phyloP scores from a whole-genome alignment of 2,329 filamentous ascomycete genomes.

The Pseudogymnoascus sp. region DNA sequence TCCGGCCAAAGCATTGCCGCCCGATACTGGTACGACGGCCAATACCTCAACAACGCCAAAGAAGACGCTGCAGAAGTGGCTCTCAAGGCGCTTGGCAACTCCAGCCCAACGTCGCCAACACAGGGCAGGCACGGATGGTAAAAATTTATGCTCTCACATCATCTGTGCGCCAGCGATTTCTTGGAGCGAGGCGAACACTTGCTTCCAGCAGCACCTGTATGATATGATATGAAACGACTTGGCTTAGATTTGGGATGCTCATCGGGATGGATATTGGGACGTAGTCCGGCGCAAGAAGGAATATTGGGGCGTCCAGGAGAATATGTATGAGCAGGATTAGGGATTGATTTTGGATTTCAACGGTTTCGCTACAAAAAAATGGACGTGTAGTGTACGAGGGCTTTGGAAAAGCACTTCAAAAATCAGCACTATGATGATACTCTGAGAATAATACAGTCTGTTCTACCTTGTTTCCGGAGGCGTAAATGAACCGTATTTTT shows the following conservation, averaged over 20 bases:
- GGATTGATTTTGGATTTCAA: background rate
- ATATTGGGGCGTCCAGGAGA: constrained; percentile 3
- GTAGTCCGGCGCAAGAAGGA: constrained; percentile 6
- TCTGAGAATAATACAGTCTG: constrained; percentile 5
- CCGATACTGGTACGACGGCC: constrained; percentile 85
- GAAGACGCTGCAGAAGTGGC: constrained; percentile 88
- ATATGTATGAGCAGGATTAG: constrained; percentile 6
- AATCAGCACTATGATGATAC: background rate
- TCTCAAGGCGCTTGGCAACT: constrained; percentile 44
- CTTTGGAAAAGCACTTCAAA: constrained; percentile 4
- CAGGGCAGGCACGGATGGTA: constrained; percentile 32
- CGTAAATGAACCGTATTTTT: background rate
- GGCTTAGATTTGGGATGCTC: constrained; percentile 4
- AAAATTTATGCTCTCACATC: constrained; percentile 1
- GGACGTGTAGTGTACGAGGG: background rate
- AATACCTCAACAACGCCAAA: constrained; percentile 76
- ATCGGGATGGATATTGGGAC: background rate
- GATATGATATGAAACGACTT: constrained; percentile 8
- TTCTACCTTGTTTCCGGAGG: background rate
- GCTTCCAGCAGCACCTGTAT: constrained; percentile 7
- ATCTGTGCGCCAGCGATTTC: constrained; percentile 4
- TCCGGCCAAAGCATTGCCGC: constrained; percentile 57
- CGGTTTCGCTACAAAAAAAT: background rate
- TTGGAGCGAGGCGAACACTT: constrained; percentile 3
- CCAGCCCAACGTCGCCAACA: constrained; percentile 34